Evolutionary conservation across 1,284 basidiomycete genomes (phyloP).

Genomic region (Xerocomus alliaceus): DNA sequence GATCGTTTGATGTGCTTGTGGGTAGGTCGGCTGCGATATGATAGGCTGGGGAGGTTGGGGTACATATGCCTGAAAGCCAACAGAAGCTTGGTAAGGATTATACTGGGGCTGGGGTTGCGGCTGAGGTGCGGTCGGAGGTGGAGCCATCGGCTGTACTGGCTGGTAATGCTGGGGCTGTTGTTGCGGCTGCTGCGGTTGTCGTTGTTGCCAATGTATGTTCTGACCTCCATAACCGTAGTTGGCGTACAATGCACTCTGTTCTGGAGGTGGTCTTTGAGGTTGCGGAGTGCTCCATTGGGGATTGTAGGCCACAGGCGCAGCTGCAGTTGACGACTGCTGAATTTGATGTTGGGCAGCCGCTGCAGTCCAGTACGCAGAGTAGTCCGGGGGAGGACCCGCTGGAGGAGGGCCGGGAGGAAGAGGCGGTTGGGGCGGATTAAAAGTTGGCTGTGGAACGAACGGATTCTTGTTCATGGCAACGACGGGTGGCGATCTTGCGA

Average conservation of each 20-base stretch:
- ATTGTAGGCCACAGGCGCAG: constrained; percentile 57
- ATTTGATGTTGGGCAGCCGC: constrained; percentile 59
- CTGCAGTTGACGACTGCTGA: constrained; percentile 38
- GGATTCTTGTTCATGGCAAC: constrained; percentile 80
- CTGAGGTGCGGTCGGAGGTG: constrained; percentile 60
- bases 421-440: constrained; percentile 73
- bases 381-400: constrained; percentile 73
- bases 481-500: constrained; percentile 14
- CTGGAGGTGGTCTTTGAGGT: constrained; percentile 66
- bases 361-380: constrained; percentile 76
- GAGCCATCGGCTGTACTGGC: constrained; percentile 57
- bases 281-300: constrained; percentile 71
- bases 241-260: constrained; percentile 80
- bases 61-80: constrained; percentile 70
- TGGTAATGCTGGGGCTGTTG: constrained; percentile 52
- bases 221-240: constrained; percentile 83
- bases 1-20: constrained; percentile 42
- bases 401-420: constrained; percentile 81
- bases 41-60: constrained; percentile 63
- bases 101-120: constrained; percentile 67
- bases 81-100: constrained; percentile 78
- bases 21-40: constrained; percentile 46
- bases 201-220: constrained; percentile 66
- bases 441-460: constrained; percentile 71
- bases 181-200: constrained; percentile 56